Evolutionary conservation across 805 yeast species (phyloP).

Genomic region (Blastobotrys robertii): DNA sequence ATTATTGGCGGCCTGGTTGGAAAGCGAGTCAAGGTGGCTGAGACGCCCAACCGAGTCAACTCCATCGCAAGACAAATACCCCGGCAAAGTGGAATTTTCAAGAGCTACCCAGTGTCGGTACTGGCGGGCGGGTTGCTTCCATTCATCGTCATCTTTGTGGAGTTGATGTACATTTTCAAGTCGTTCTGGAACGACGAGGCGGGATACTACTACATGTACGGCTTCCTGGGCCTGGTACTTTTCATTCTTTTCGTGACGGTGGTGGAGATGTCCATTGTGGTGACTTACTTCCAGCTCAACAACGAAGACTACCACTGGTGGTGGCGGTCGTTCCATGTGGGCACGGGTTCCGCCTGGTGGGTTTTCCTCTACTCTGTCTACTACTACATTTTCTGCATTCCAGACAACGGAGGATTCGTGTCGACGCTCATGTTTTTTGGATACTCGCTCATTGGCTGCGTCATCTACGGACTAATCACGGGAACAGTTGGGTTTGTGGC

Average conservation of each 20-base stretch:
- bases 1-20: slow-evolving; percentile 52
- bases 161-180: slow-evolving; percentile 60
- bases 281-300: slow-evolving; percentile 52
- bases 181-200: slow-evolving; percentile 75
- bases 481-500: slow-evolving; percentile 69
- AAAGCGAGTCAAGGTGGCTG: slow-evolving; percentile 15
- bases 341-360: slow-evolving; percentile 64
- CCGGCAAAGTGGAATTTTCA: slow-evolving; percentile 7
- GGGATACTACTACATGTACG: slow-evolving; percentile 70
- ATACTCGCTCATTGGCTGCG: slow-evolving; percentile 57
- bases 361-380: slow-evolving; percentile 58
- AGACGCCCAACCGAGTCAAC: slow-evolving; percentile 18
- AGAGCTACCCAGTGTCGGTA: slow-evolving; percentile 12
- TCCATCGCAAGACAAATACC: slow-evolving; percentile 29
- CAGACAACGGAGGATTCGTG: slow-evolving; percentile 51
- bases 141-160: slow-evolving; percentile 72
- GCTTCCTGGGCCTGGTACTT: slow-evolving; percentile 58
- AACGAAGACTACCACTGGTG: slow-evolving; percentile 62
- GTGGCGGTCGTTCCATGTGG: slow-evolving; percentile 68
- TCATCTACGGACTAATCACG: slow-evolving; percentile 55
- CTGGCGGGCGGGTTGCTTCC: slow-evolving; percentile 61
- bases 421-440: slow-evolving; percentile 60
- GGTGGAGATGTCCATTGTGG: slow-evolving; percentile 61
- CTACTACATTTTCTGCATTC: slow-evolving; percentile 49
- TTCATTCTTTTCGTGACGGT: slow-evolving; percentile 51